phyloP scores from a whole-genome alignment of 192 early-diverging fungal species.

The Phycomyces nitens region DNA sequence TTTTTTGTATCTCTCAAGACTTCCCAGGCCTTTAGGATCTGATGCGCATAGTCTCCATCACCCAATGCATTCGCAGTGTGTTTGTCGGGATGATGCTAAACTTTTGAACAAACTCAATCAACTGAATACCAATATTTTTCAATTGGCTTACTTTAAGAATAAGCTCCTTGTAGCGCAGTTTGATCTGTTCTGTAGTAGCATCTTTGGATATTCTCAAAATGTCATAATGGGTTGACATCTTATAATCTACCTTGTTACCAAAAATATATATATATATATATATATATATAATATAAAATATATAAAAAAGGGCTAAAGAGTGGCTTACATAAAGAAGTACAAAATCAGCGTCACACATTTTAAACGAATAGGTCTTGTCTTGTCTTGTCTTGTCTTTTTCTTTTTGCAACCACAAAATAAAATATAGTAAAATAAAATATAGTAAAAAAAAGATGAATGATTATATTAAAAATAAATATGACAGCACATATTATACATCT shows the following conservation, averaged over 20 bases:
- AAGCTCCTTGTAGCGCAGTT: not conserved
- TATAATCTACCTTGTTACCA: too few species aligned
- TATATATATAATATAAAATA: too few species aligned
- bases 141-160: conserved; percentile 1
- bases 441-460: not conserved
- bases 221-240: not conserved
- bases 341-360: too few species aligned
- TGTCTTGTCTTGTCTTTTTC: too few species aligned
- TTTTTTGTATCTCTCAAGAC: conserved; percentile 39
- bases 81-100: conserved; percentile 60
- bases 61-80: conserved; percentile 15
- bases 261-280: too few species aligned
- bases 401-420: too few species aligned
- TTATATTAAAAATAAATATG: not conserved
- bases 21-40: conserved; percentile 56
- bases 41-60: conserved; percentile 27
- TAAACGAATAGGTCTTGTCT: too few species aligned
- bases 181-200: not conserved
- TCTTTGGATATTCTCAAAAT: not conserved
- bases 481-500: not conserved
- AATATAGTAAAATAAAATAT: not conserved
- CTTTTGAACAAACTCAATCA: not conserved
- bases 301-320: too few species aligned
- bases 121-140: not conserved
- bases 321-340: too few species aligned